Percentiles rank a stretch among this genome's conserved stretches.
Conservation (phyloP, 1,284 basidiomycete species). For the Irpex rosettiformis region DNA sequence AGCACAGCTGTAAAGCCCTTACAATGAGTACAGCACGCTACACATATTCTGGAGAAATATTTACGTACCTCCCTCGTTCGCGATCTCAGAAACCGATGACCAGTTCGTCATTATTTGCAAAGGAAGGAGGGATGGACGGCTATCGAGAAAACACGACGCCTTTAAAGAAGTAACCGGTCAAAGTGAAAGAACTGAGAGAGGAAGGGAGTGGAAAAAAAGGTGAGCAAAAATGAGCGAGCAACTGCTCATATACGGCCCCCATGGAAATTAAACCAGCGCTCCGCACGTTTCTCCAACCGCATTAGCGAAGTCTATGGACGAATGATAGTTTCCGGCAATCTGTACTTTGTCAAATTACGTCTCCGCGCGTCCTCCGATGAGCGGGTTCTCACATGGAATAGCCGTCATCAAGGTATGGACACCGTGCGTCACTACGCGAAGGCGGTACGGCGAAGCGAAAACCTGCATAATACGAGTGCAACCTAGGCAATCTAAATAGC, state of each 20-base stretch:
- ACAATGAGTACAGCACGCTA: not conserved
- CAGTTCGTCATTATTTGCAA: slow-evolving; percentile 7
- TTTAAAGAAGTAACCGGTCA: not conserved
- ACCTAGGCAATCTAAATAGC: not conserved
- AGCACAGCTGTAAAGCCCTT: slow-evolving; percentile 41
- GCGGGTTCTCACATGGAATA: not conserved
- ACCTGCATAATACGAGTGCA: not conserved
- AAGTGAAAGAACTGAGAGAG: not conserved
- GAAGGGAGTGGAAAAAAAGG: not conserved
- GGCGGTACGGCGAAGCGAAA: not conserved
- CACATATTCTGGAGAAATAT: not conserved
- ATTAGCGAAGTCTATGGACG: not conserved
- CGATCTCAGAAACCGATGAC: slow-evolving; percentile 4
- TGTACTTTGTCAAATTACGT: not conserved
- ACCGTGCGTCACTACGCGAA: not conserved
- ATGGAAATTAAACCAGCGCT: not conserved
- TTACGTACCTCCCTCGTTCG: slow-evolving; percentile 10
- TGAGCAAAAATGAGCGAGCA: not conserved
- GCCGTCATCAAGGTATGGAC: too few relatives aligned
- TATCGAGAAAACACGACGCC: not conserved
- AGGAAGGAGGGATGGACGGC: not conserved
- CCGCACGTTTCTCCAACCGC: not conserved
- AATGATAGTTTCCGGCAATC: not conserved
- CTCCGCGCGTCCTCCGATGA: not conserved
- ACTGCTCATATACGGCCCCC: not conserved